phyloP scores from a whole-genome alignment of 306 rosid species.

The Styphnolobium japonicum region DNA sequence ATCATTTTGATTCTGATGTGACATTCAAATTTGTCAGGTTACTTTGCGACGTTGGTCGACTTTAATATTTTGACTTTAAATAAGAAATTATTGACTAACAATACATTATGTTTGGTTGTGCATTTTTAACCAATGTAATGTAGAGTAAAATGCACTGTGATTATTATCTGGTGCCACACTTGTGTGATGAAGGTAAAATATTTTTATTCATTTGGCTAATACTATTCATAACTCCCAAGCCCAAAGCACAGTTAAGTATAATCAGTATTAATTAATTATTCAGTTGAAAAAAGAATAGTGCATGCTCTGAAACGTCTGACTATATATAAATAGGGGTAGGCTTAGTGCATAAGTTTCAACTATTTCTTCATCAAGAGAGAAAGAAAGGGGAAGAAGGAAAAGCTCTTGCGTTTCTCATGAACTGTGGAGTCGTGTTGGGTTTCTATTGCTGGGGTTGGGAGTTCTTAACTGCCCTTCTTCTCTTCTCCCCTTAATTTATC shows the following conservation, averaged over 20 bases:
- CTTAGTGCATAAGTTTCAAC: slow-evolving; percentile 38
- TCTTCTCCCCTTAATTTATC: slow-evolving; percentile 36
- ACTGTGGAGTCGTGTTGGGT: slow-evolving; percentile 69
- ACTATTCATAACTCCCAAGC: not conserved
- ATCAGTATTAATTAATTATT: not conserved
- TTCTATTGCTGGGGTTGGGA: slow-evolving; percentile 74
- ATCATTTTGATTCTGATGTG: not conserved
- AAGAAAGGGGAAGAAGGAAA: not conserved
- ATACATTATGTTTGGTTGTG: too few species aligned
- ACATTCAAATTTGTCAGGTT: not conserved
- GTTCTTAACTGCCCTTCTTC: slow-evolving; percentile 81
- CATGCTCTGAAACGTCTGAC: too few species aligned
- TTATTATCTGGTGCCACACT: not conserved
- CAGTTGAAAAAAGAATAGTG: not conserved
- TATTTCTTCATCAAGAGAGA: not conserved
- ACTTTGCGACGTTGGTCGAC: too few species aligned
- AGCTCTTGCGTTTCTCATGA: slow-evolving; percentile 58
- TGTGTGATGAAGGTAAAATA: not conserved
- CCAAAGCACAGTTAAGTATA: not conserved
- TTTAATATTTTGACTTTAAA: not conserved
- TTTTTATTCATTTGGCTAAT: too few species aligned
- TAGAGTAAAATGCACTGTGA: too few species aligned
- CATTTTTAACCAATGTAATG: too few species aligned
- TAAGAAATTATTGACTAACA: too few species aligned
- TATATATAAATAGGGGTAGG: slow-evolving; percentile 26